phyloP scores from a whole-genome alignment of 1,284 basidiomycete species.

The Earliella scabrosa region DNA sequence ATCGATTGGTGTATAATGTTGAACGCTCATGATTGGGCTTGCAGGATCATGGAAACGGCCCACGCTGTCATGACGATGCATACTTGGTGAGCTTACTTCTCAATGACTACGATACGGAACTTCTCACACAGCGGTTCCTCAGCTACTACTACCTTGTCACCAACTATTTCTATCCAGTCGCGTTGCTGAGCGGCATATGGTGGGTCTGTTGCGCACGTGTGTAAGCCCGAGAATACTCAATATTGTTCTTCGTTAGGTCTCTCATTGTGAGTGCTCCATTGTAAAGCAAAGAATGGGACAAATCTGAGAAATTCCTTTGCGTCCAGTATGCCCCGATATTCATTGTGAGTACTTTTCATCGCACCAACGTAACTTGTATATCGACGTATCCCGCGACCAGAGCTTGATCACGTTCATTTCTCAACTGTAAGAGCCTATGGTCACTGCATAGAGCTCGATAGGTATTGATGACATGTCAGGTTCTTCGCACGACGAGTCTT shows the following conservation, averaged over 20 bases:
- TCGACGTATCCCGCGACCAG: not conserved
- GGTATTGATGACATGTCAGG: not conserved
- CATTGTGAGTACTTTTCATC: not conserved
- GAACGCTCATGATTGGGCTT: not conserved
- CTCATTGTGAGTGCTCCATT: too few species aligned
- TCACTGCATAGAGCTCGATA: not conserved
- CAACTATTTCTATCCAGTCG: not conserved
- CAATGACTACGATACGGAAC: not conserved
- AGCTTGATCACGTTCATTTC: not conserved
- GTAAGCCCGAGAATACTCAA: not conserved
- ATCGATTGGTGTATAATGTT: not conserved
- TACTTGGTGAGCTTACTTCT: not conserved
- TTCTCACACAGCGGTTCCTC: too few species aligned
- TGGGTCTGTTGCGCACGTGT: not conserved
- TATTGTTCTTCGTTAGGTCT: not conserved
- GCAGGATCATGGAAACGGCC: not conserved
- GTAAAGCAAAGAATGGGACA: too few species aligned
- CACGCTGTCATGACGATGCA: not conserved
- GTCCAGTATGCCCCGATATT: not conserved
- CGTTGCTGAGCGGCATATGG: not conserved
- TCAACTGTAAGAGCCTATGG: constrained; percentile 6
- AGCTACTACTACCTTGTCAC: constrained; percentile 1
- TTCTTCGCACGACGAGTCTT: constrained; percentile 10
- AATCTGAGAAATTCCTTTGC: too few species aligned
- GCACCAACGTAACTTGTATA: not conserved